Percentiles rank a stretch among this genome's conserved stretches.
Conservation (phyloP, 208 protist species). For the Endotrypanum monterogeii region DNA sequence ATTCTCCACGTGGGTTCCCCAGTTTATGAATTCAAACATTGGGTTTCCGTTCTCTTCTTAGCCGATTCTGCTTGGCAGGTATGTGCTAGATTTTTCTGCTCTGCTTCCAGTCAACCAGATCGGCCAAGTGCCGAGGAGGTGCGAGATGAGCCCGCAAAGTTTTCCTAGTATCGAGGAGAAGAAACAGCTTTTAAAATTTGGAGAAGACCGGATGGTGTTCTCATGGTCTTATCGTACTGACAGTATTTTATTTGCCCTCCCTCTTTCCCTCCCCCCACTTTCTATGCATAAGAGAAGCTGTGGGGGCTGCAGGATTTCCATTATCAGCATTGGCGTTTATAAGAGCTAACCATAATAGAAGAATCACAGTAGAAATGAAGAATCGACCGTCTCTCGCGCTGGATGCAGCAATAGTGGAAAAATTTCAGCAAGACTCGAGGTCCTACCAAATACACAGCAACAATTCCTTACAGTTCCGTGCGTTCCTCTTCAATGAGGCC, state of each 20-base stretch:
- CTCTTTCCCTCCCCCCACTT: too few species aligned
- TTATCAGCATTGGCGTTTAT: neutral
- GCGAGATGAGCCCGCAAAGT: too few species aligned
- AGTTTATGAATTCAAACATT: neutral
- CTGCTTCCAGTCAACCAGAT: neutral
- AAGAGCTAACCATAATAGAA: neutral
- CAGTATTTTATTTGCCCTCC: neutral
- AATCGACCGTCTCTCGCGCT: constrained; percentile 61
- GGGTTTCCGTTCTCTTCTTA: neutral
- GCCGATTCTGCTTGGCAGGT: neutral
- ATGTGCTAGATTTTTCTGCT: neutral
- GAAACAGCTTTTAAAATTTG: neutral
- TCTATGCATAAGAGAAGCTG: neutral
- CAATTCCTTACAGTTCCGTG: constrained; percentile 85
- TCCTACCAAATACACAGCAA: constrained; percentile 91
- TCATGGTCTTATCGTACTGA: neutral
- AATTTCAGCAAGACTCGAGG: constrained; percentile 68
- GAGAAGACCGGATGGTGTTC: neutral
- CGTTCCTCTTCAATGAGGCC: constrained; percentile 81
- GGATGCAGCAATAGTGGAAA: constrained; percentile 67
- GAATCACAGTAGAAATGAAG: constrained; percentile 37
- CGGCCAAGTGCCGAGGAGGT: neutral
- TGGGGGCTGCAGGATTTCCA: neutral
- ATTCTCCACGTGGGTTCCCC: neutral
- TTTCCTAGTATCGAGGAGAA: neutral